Evolutionary conservation across 768 basidiomycete species (phyloP), one percentile per base, ranked within the genome.

Genomic region (Trametes cubensis): DNA sequence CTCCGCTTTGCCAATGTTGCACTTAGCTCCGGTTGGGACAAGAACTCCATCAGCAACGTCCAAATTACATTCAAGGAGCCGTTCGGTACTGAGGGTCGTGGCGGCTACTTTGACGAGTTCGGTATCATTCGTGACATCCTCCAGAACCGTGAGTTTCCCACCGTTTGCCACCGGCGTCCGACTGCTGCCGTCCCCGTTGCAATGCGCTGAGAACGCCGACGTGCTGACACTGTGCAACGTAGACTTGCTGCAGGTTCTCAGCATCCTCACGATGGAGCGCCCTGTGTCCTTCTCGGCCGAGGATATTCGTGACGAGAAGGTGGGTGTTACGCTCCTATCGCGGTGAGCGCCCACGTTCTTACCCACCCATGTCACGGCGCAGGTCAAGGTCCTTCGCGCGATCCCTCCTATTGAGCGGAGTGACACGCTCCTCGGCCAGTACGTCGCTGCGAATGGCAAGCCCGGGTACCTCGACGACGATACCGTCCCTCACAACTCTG

Each of bases 51-150:
- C 79, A 87, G 85, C 77, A 98, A 95, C 72, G 94, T 99, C 38
- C 97, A 99, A 76, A 97, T 98, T 77, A 97, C 95, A 17, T 98
- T 98, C 86, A 98, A 98, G 80, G 97, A 98, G 76, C 94, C 95
- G 2, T 98, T 98, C 73, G 96, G 96, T 20, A 99, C 96, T 50
- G 97, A 99, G 74, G 96, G 96, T n/a, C 92, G 96, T 67, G 96
- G 96, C n/a, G 96, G 97, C 18, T 99, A 99, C 83, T 99, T 99
- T 79, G 96, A 99, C 75, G 95, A 98, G 77, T 99, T 98, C 77
- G 97, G 97, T 58, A 98, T 99, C 75, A 95, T 99, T 75, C 90
- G 96, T 72, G 96, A 99, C 76, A 82, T 99, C 61, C 80, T 95
- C 73, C 96, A 99, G 80, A 99, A 99, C 78, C 96, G 96, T 97